Evolutionary conservation across 2,329 filamentous ascomycete genomes (phyloP), one percentile per base, ranked within the genome.

Genomic region (Hymenoscyphus infarciens): DNA sequence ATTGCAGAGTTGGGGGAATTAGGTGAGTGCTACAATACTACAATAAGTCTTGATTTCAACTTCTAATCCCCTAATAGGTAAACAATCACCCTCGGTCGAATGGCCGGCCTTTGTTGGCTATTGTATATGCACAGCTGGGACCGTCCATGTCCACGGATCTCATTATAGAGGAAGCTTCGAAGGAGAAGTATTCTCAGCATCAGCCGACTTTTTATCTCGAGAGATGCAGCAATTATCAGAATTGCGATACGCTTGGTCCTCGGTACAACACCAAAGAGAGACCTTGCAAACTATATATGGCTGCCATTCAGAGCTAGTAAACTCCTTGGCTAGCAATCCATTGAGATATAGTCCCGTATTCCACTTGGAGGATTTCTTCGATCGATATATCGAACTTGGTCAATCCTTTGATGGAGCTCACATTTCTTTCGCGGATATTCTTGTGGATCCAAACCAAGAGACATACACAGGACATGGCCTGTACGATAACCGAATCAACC

Each of bases 61-160:
- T 49, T 25, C 54, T 55, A 45, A 22, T 57, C 33, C 39, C 52
- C 39, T 25, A 13, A 38, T 45, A 70, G 69, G 69, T 1, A 88
- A 88, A 66, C 88, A 89, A 67, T 87, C 87, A 1, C 83, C 85
- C 1, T 84, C 88, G 2, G 86, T 93, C 25, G 91, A 95, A 74
- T 96, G 91, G 91, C 90, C 92, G 0, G 87, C 88, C 0, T 93
- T 96, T 72, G 88, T 95, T 2, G 90, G 91, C 6, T 96, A 94
- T 74, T 95, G 91, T 72, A 86, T 96, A 56, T 91, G 87, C 75
- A 94, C 91, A 1, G 92, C 92, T 1, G 92, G 90, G 4, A 96
- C 92, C 0, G 91, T 96, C 1, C 92, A 96, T 72, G 87, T 96
- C 10, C 92, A 96, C 71, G 92, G 92, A 13, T 86, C 89, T 6